phyloP scores from a whole-genome alignment of 331 rosid species.

The Cydonia oblonga region DNA sequence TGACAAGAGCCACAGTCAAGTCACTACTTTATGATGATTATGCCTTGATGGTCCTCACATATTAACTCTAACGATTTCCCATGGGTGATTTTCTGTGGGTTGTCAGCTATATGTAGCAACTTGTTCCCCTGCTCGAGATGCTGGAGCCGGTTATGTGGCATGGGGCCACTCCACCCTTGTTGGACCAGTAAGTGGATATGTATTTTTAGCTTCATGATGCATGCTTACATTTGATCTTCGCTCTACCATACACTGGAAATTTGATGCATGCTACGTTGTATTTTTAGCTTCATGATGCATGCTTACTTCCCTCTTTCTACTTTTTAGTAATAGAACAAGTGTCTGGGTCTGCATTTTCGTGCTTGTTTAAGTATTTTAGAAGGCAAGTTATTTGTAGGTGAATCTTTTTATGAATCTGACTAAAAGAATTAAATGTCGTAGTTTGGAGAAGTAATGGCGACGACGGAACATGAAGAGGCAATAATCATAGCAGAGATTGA shows the following conservation, averaged over 20 bases:
- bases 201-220: background rate
- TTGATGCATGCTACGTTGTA: background rate
- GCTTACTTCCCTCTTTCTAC: background rate
- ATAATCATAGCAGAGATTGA: slow-evolving; percentile 70
- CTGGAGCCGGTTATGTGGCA: slow-evolving; percentile 76
- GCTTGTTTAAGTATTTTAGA: background rate
- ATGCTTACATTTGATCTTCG: background rate
- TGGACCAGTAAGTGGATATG: slow-evolving; percentile 72
- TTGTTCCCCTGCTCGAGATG: slow-evolving; percentile 92
- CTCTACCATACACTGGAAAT: background rate
- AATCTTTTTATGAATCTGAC: slow-evolving; percentile 3
- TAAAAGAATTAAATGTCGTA: slow-evolving; percentile 16
- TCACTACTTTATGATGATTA: background rate
- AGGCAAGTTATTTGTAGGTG: background rate
- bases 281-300: too few relatives aligned
- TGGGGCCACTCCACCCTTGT: slow-evolving; percentile 98
- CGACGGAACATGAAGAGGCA: slow-evolving; percentile 74
- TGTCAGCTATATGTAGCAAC: slow-evolving; percentile 85
- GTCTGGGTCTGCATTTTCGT: slow-evolving; percentile 4
- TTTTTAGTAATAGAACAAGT: background rate
- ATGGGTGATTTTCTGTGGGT: slow-evolving; percentile 5
- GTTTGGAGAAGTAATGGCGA: slow-evolving; percentile 82
- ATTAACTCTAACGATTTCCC: background rate
- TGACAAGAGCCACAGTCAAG: background rate
- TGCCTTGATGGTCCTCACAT: background rate